Conservation (phyloP, 1,139 yeast species). For the Taiozyma sp. region DNA sequence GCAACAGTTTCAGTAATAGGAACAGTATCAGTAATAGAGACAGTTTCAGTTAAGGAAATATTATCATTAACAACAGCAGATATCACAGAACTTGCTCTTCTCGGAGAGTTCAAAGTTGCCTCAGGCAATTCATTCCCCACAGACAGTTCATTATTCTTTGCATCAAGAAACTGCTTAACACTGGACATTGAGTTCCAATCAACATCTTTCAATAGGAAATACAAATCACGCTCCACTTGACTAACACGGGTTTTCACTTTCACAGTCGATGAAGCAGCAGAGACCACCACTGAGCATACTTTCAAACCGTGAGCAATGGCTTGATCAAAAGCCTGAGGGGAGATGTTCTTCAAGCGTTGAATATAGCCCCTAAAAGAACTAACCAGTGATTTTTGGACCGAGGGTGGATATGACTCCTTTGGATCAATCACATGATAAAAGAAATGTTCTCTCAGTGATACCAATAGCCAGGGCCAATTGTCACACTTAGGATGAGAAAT, state of each 20-base stretch:
- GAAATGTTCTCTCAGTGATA: constrained; percentile 13
- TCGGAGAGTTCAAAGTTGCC: not conserved
- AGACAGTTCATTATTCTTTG: not conserved
- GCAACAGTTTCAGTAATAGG: not conserved
- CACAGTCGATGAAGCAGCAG: not conserved
- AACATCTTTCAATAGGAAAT: not conserved
- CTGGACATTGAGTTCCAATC: not conserved
- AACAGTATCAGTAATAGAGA: not conserved
- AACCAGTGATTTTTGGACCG: constrained; percentile 3
- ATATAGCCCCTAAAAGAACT: constrained; percentile 7
- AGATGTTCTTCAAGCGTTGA: not conserved
- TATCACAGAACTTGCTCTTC: not conserved
- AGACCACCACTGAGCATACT: not conserved
- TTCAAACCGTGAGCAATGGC: constrained; percentile 1
- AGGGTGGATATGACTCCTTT: constrained; percentile 3
- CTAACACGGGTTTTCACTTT: not conserved
- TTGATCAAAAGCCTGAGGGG: not conserved
- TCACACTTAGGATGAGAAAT: not conserved
- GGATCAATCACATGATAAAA: constrained; percentile 21
- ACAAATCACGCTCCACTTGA: not conserved
- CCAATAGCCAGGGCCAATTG: constrained; percentile 1
- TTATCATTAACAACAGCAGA: not conserved
- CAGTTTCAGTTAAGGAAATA: not conserved
- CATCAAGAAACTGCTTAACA: not conserved
- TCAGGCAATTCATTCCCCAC: not conserved